These are phyloP conservation scores for Fusarium phyllophilum DNA, from an alignment of 2,329 filamentous ascomycete species.

Conservation along the genomic window DNA sequence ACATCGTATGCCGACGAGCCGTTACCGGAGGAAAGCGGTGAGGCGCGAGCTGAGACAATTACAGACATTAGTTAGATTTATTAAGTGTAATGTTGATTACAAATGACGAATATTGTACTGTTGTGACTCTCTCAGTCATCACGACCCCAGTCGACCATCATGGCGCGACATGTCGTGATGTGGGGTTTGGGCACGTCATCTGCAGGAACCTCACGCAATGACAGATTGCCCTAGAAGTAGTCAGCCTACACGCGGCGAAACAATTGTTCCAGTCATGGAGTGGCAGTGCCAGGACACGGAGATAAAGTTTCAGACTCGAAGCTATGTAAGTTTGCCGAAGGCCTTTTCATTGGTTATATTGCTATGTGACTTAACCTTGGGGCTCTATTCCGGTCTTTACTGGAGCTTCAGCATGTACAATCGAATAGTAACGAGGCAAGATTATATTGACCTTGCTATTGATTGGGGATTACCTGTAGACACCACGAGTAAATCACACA, in stretches of 20 bases:
- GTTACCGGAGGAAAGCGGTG: background rate
- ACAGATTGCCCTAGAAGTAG: background rate
- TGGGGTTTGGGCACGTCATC: background rate
- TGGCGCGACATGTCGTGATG: background rate
- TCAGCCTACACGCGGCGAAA: too few relatives aligned
- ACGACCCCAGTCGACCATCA: background rate
- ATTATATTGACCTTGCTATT: fast-evolving
- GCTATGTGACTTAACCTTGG: background rate
- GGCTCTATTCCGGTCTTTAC: fast-evolving
- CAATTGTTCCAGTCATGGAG: too few relatives aligned
- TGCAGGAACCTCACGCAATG: slow-evolving; percentile 1
- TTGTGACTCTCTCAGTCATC: background rate
- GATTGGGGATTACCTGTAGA: background rate
- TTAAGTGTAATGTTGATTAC: background rate
- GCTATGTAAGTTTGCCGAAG: too few relatives aligned
- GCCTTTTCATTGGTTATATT: background rate
- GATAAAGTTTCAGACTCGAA: background rate
- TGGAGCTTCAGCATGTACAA: background rate
- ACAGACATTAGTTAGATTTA: background rate
- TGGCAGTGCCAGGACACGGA: too few relatives aligned
- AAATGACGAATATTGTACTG: background rate
- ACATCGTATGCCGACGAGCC: background rate
- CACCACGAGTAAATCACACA: background rate
- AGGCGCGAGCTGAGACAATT: background rate
- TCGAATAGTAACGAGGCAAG: background rate